A percentile compares a stretch with the other conserved stretches of the same genome.
Conservation (phyloP, 768 basidiomycete species). For the Suillus occidentalis region DNA sequence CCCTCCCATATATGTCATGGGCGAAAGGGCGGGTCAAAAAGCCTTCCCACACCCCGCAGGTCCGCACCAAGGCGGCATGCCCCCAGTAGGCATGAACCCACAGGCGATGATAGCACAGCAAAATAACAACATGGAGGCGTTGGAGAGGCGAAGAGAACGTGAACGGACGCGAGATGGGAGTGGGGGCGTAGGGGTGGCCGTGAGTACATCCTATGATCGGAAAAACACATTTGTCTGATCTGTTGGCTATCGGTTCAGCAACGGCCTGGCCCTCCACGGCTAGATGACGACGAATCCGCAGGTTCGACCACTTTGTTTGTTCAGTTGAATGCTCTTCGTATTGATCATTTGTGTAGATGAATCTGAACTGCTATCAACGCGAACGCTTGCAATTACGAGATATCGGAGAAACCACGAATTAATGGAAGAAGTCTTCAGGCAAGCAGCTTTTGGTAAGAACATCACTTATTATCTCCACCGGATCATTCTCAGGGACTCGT, state of each 20-base stretch:
- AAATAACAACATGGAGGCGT: constrained; percentile 66
- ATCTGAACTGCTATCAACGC: constrained; percentile 67
- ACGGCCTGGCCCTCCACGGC: constrained; percentile 32
- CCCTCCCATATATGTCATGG: constrained; percentile 66
- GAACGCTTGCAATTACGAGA: constrained; percentile 67
- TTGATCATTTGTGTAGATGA: constrained; percentile 47
- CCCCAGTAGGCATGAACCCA: constrained; percentile 32
- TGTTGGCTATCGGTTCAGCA: constrained; percentile 18
- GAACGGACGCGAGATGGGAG: constrained; percentile 53
- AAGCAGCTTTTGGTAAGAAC: constrained; percentile 59
- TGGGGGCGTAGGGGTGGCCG: constrained; percentile 38
- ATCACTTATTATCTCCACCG: not conserved
- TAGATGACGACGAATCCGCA: constrained; percentile 66
- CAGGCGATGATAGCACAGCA: constrained; percentile 75
- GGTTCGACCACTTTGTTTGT: constrained; percentile 36
- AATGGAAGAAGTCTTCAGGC: constrained; percentile 80
- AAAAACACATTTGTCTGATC: not conserved
- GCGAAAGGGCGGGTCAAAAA: constrained; percentile 74
- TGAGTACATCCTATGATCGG: constrained; percentile 24
- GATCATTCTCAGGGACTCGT: constrained; percentile 18
- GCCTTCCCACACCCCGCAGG: constrained; percentile 40
- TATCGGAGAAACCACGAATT: constrained; percentile 82
- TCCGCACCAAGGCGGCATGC: constrained; percentile 31
- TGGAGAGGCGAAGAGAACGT: constrained; percentile 64
- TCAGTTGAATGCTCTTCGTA: not conserved